These are phyloP conservation scores for Pleurotus giganteus DNA, from an alignment of 768 basidiomycete species.

Conservation along the genomic window DNA sequence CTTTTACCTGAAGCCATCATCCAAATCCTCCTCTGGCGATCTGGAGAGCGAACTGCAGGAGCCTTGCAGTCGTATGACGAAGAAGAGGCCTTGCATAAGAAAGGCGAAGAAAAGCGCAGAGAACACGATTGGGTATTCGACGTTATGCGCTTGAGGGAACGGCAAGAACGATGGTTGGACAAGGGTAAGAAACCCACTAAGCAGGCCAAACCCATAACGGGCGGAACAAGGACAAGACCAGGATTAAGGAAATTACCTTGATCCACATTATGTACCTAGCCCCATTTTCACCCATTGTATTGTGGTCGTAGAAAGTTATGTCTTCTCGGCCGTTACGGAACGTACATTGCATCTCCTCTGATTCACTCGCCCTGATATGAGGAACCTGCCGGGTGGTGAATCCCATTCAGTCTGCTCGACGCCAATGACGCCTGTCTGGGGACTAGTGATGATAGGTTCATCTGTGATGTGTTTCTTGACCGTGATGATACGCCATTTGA, in stretches of 20 bases:
- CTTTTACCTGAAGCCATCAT: constrained; percentile 69
- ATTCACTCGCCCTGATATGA: constrained; percentile 9
- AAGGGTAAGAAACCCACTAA: background rate
- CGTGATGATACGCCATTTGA: constrained; percentile 43
- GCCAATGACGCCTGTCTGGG: constrained; percentile 32
- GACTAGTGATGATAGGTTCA: constrained; percentile 54
- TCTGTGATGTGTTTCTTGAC: constrained; percentile 66
- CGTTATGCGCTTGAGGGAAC: constrained; percentile 42
- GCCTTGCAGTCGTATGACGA: constrained; percentile 49
- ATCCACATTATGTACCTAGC: too few species aligned
- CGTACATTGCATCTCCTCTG: too few species aligned
- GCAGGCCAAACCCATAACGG: background rate
- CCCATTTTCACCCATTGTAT: background rate
- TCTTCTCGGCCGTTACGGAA: too few species aligned
- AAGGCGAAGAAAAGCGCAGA: constrained; percentile 43
- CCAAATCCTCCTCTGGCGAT: constrained; percentile 74
- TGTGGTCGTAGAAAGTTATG: background rate
- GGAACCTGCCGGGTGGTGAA: background rate
- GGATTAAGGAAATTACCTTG: background rate
- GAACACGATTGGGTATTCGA: constrained; percentile 74
- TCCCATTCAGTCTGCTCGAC: constrained; percentile 4
- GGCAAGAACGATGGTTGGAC: constrained; percentile 16
- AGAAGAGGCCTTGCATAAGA: constrained; percentile 52
- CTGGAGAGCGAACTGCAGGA: constrained; percentile 50
- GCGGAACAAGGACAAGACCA: background rate